A percentile compares a stretch with the other conserved stretches of the same genome.
Evolutionary conservation across 2,329 filamentous ascomycete genomes (phyloP).

Genomic region (Penicillium hordei): DNA sequence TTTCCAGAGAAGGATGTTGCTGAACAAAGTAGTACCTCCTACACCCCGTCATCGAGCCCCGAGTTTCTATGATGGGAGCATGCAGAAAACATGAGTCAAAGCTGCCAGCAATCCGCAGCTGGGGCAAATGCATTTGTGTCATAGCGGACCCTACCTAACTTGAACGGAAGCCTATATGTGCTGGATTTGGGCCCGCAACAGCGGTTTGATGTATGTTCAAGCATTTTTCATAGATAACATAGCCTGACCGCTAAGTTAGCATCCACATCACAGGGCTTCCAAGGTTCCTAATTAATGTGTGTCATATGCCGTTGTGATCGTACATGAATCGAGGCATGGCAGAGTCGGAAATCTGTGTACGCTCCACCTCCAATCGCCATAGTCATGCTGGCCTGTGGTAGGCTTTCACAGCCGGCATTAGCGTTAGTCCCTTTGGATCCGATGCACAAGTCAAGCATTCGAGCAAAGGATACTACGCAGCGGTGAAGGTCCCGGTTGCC

Average conservation of each 20-base stretch:
- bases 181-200: not conserved
- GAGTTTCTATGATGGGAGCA: constrained; percentile 1
- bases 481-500: constrained; percentile 19
- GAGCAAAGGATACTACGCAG: constrained; percentile 6
- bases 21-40: constrained; percentile 2
- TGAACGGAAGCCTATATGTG: not conserved
- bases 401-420: not conserved
- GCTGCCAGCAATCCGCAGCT: not conserved
- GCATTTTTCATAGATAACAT: not conserved
- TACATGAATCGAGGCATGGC: constrained; percentile 11
- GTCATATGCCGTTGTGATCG: constrained; percentile 4
- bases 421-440: constrained; percentile 1
- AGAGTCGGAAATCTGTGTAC: constrained; percentile 2
- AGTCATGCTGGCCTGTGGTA: not conserved
- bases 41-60: not conserved
- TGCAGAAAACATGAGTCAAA: constrained; percentile 8
- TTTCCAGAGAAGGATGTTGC: constrained; percentile 23
- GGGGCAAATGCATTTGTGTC: constrained; percentile 4
- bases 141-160: not conserved
- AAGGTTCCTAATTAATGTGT: constrained; percentile 4
- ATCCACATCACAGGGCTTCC: not conserved
- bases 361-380: constrained; percentile 6
- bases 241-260: constrained; percentile 3
- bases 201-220: constrained; percentile 4
- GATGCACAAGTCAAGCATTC: constrained; percentile 9